phyloP scores from a whole-genome alignment of 306 rosid genomes.

The Glycyrrhiza uralensis region DNA sequence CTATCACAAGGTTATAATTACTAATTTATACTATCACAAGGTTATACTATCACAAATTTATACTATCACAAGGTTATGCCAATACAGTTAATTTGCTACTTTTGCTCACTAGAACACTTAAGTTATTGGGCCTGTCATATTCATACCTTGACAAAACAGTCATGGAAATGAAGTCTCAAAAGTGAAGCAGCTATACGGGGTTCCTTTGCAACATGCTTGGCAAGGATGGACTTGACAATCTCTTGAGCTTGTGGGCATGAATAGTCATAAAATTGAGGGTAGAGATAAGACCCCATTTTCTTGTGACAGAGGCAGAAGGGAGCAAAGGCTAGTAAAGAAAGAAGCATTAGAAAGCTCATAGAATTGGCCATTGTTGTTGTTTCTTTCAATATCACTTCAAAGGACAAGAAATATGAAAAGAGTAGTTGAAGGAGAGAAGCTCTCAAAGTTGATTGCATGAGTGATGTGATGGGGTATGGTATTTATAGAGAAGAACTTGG shows the following conservation, averaged over 20 bases:
- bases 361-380: constrained; percentile 48
- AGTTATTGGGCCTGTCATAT: no score
- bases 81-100: neutral
- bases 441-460: constrained; percentile 16
- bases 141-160: constrained; percentile 82
- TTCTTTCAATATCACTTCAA: constrained; percentile 1
- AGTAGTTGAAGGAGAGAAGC: constrained; percentile 20
- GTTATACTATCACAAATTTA: no score
- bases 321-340: constrained; percentile 57
- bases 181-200: constrained; percentile 83
- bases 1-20: no score
- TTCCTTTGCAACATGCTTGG: constrained; percentile 58
- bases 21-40: no score
- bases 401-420: neutral
- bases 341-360: constrained; percentile 37
- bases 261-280: constrained; percentile 81
- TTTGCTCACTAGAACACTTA: neutral
- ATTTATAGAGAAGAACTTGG: constrained; percentile 45
- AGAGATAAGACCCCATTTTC: constrained; percentile 49
- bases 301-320: constrained; percentile 49
- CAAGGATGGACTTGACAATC: constrained; percentile 64
- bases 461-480: constrained; percentile 21
- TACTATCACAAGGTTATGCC: neutral
- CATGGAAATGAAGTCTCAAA: constrained; percentile 85
- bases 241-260: constrained; percentile 78